Evolutionary conservation across 768 basidiomycete species (phyloP).

Genomic region (Pleurotus eryngii): DNA sequence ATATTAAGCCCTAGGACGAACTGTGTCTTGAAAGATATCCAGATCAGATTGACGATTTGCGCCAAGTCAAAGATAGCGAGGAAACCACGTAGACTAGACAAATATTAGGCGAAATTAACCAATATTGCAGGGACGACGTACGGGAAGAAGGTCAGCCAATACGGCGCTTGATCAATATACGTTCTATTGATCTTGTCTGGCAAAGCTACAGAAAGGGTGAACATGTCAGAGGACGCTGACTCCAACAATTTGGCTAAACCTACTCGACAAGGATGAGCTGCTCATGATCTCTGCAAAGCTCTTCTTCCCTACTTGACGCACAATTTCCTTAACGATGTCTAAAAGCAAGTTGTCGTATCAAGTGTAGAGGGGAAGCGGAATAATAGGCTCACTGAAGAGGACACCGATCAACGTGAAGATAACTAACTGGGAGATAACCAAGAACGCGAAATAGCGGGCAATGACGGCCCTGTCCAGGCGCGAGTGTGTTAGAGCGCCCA

Average conservation of each 20-base stretch:
- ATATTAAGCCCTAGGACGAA: conserved; percentile 29
- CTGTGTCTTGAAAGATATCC: conserved; percentile 80
- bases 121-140: conserved; percentile 32
- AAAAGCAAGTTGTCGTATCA: conserved; percentile 4
- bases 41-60: conserved; percentile 87
- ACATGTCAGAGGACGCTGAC: not conserved
- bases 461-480: conserved; percentile 87
- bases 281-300: conserved; percentile 45
- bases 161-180: conserved; percentile 88
- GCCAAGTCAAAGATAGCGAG: conserved; percentile 93
- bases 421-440: conserved; percentile 90
- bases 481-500: conserved; percentile 66
- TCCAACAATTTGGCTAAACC: conserved; percentile 14
- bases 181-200: conserved; percentile 76
- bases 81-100: conserved; percentile 82
- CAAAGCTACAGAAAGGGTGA: conserved; percentile 40
- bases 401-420: conserved; percentile 94
- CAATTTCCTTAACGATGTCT: conserved; percentile 43
- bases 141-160: conserved; percentile 95
- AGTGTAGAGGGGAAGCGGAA: not conserved
- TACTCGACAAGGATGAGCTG: conserved; percentile 36
- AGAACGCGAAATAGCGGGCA: conserved; percentile 89
- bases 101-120: no score
- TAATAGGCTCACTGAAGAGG: conserved; percentile 63
- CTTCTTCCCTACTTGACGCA: conserved; percentile 38